These are phyloP conservation scores for Bruguiera sexangula DNA, from an alignment of 345 rosid species.

Conservation along the genomic window DNA sequence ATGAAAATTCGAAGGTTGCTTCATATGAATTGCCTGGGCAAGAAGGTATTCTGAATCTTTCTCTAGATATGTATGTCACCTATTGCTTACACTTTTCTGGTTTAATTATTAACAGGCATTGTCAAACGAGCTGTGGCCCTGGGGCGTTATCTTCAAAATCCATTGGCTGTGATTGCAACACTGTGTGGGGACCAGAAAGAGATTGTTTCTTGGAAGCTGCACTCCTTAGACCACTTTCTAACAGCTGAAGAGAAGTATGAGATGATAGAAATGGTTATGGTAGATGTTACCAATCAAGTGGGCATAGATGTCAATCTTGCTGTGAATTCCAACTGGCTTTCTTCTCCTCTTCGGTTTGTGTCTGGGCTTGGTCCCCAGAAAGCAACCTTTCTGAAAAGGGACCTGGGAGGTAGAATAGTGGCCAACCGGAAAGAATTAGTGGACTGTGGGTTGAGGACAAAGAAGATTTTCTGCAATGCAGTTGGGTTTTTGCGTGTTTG, in stretches of 20 bases:
- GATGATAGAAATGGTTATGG: constrained; percentile 16
- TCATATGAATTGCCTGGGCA: constrained; percentile 13
- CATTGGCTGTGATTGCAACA: constrained; percentile 19
- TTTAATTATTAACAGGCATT: constrained; percentile 3
- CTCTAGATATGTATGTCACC: background rate
- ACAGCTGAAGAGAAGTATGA: constrained; percentile 9
- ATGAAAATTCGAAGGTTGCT: constrained; percentile 15
- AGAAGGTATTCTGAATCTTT: background rate
- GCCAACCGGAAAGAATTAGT: constrained; percentile 1
- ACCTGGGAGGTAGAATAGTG: background rate
- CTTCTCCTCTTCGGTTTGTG: constrained; percentile 12
- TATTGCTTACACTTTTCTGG: background rate
- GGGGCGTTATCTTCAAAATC: constrained; percentile 17
- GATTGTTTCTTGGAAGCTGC: constrained; percentile 12
- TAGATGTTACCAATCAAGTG: constrained; percentile 15
- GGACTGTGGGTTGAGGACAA: constrained; percentile 5
- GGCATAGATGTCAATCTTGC: constrained; percentile 10
- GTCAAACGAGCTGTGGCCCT: constrained; percentile 17
- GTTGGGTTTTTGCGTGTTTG: constrained; percentile 10
- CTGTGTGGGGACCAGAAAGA: constrained; percentile 11
- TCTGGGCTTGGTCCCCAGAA: constrained; percentile 17
- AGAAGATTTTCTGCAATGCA: constrained; percentile 14
- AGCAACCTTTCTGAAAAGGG: constrained; percentile 3
- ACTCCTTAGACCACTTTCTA: constrained; percentile 11
- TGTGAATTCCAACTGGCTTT: constrained; percentile 12